Conservation (phyloP, 495 filamentous ascomycete species). For the Aspergillus nanangensis region DNA sequence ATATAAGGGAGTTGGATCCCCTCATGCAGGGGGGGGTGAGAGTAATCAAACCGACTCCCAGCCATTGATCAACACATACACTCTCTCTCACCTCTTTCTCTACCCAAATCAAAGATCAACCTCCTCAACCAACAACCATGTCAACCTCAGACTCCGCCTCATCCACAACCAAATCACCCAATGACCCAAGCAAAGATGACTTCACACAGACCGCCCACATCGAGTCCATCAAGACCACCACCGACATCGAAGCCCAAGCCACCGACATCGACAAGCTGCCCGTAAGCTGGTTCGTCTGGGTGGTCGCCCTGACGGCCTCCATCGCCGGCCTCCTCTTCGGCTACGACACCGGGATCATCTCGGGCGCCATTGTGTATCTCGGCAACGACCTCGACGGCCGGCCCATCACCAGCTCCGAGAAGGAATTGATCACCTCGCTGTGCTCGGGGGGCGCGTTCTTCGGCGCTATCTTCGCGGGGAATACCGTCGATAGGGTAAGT, state of each 20-base stretch:
- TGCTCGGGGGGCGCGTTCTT: constrained; percentile 47
- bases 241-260: background rate
- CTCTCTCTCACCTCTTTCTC: too few species aligned
- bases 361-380: constrained; percentile 40
- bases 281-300: constrained; percentile 27
- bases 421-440: constrained; percentile 46
- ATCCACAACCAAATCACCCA: too few species aligned
- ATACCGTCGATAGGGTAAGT: constrained; percentile 38
- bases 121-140: too few species aligned
- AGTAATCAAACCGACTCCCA: too few species aligned
- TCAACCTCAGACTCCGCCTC: too few species aligned
- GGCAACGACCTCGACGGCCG: constrained; percentile 23
- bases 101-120: too few species aligned
- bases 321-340: constrained; percentile 38
- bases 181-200: too few species aligned
- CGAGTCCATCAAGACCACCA: background rate
- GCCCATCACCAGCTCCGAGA: constrained; percentile 25
- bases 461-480: constrained; percentile 48
- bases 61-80: too few species aligned
- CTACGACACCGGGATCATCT: constrained; percentile 48
- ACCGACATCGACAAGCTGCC: constrained; percentile 4
- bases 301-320: constrained; percentile 30
- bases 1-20: too few species aligned
- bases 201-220: background rate
- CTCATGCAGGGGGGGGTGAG: too few species aligned